Evolutionary conservation across 305 asterid species (phyloP).

Genomic region (Solanum aculeatissimum): DNA sequence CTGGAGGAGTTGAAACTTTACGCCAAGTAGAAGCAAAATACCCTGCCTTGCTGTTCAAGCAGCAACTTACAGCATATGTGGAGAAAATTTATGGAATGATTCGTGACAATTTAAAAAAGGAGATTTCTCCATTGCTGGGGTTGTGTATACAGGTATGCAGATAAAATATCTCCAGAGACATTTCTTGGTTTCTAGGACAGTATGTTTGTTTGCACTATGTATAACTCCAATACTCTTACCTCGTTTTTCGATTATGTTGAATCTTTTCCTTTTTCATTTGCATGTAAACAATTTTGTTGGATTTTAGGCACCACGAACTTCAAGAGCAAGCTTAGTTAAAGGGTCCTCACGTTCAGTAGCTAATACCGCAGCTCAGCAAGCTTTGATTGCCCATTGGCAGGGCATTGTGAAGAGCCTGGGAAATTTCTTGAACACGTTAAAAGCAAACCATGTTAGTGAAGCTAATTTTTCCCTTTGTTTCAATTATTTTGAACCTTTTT

Average conservation of each 20-base stretch:
- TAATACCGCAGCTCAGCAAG: slow-evolving; percentile 52
- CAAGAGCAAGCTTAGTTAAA: slow-evolving; percentile 62
- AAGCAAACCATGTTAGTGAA: slow-evolving; percentile 53
- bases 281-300: neutral
- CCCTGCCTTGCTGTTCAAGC: slow-evolving; percentile 66
- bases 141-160: slow-evolving; percentile 47
- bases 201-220: neutral
- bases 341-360: slow-evolving; percentile 55
- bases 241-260: neutral
- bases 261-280: neutral
- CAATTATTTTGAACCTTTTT: neutral
- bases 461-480: slow-evolving; percentile 1
- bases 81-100: slow-evolving; percentile 67
- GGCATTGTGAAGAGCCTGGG: slow-evolving; percentile 53
- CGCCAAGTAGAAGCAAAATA: slow-evolving; percentile 95
- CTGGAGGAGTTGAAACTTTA: slow-evolving; percentile 76
- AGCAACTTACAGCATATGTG: slow-evolving; percentile 65
- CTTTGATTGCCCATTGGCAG: slow-evolving; percentile 62
- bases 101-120: slow-evolving; percentile 57
- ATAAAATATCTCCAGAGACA: neutral
- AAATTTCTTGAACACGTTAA: slow-evolving; percentile 41
- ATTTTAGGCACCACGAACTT: slow-evolving; percentile 53
- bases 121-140: slow-evolving; percentile 65
- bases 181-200: neutral
- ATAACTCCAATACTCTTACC: neutral